Conservation (phyloP, 2,329 filamentous ascomycete genomes). For the Trichophyton simii region DNA sequence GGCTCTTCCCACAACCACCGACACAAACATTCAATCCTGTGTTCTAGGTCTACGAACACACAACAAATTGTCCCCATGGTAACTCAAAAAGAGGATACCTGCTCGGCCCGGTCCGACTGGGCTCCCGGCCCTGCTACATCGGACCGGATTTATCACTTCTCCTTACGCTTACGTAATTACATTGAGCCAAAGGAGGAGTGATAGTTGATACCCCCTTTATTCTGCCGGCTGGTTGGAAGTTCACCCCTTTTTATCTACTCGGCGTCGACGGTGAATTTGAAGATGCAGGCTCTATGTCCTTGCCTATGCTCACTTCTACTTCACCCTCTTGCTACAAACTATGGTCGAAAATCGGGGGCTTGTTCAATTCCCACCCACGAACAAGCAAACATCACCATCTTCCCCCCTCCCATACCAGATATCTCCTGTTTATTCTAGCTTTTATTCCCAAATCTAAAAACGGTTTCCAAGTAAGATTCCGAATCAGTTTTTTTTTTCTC, state of each 20-base stretch:
- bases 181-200: neutral
- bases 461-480: neutral
- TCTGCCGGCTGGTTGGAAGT: neutral
- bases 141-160: too few relatives aligned
- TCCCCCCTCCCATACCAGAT: neutral
- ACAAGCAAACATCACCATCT: neutral
- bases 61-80: too few relatives aligned
- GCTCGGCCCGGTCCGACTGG: neutral
- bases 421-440: neutral
- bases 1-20: slow-evolving; percentile 22
- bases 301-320: neutral
- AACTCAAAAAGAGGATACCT: too few relatives aligned
- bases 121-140: neutral
- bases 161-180: too few relatives aligned
- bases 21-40: slow-evolving; percentile 24
- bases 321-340: neutral
- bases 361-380: neutral
- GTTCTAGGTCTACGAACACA: slow-evolving; percentile 9
- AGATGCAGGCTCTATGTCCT: neutral
- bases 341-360: neutral
- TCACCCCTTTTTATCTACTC: slow-evolving; percentile 1
- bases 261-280: neutral
- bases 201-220: neutral
- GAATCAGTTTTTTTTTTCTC: neutral
- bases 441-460: neutral